These are phyloP conservation scores for Teunomyces stri DNA, from an alignment of 805 yeast species.

Conservation along the genomic window DNA sequence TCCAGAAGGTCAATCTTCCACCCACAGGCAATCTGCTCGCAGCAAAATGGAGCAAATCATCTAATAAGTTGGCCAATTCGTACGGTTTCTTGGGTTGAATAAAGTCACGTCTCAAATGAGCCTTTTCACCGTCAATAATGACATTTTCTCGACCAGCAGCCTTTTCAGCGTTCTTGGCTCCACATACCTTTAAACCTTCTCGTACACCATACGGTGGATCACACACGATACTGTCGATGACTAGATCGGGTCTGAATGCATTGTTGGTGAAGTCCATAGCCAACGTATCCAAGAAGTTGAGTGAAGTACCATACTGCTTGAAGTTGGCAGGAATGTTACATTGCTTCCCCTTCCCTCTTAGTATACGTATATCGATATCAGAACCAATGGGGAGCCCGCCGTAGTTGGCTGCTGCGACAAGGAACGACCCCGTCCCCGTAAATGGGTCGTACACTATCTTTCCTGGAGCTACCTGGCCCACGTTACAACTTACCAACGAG, in stretches of 20 bases:
- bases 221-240: constrained; percentile 79
- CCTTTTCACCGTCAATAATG: constrained; percentile 75
- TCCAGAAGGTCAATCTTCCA: constrained; percentile 92
- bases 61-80: constrained; percentile 70
- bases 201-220: constrained; percentile 98
- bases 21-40: constrained; percentile 65
- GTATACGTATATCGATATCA: constrained; percentile 80
- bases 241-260: constrained; percentile 62
- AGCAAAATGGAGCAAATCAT: constrained; percentile 74
- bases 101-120: constrained; percentile 75
- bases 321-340: constrained; percentile 65
- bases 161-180: constrained; percentile 66
- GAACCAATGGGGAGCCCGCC: constrained; percentile 83
- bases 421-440: constrained; percentile 93
- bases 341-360: constrained; percentile 63
- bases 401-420: constrained; percentile 81
- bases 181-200: constrained; percentile 91
- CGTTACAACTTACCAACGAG: constrained; percentile 80
- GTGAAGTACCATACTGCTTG: constrained; percentile 61
- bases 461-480: constrained; percentile 69
- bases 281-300: constrained; percentile 66
- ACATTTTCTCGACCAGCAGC: constrained; percentile 71
- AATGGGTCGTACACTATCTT: constrained; percentile 88
- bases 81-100: constrained; percentile 93
- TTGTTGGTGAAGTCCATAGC: constrained; percentile 96